Evolutionary conservation across 2,329 filamentous ascomycete species (phyloP).

Genomic region (Colletotrichum sp.): DNA sequence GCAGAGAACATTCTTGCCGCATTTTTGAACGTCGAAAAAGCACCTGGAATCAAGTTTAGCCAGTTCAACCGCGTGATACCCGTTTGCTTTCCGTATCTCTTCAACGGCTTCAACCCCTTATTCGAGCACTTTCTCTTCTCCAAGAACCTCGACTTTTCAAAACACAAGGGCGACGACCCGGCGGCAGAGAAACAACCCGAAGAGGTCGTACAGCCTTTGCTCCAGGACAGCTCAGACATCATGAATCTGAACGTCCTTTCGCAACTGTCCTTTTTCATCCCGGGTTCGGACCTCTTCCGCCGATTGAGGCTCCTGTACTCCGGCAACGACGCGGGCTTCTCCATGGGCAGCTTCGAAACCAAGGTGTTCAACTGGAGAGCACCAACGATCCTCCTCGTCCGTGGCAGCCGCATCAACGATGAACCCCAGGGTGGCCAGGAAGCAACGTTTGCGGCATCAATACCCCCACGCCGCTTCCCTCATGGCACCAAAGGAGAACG

Average conservation of each 20-base stretch:
- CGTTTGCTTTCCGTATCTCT: slow-evolving; percentile 67
- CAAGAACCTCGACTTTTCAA: slow-evolving; percentile 71
- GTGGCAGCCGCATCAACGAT: slow-evolving; percentile 62
- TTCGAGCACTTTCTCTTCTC: slow-evolving; percentile 81
- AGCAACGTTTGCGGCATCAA: slow-evolving; percentile 61
- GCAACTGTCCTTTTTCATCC: slow-evolving; percentile 77
- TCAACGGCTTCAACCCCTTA: slow-evolving; percentile 69
- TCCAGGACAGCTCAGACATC: slow-evolving; percentile 62
- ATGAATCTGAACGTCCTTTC: slow-evolving; percentile 68
- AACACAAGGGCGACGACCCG: slow-evolving; percentile 41
- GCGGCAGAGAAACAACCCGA: slow-evolving; percentile 13
- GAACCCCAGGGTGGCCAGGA: slow-evolving; percentile 55
- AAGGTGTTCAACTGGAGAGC: slow-evolving; percentile 80
- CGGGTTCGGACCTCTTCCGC: slow-evolving; percentile 67
- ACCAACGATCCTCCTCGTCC: slow-evolving; percentile 74
- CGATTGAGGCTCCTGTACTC: slow-evolving; percentile 72
- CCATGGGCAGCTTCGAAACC: slow-evolving; percentile 77
- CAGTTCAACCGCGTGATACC: slow-evolving; percentile 67
- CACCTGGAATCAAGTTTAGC: slow-evolving; percentile 65
- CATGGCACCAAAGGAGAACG: slow-evolving; percentile 53
- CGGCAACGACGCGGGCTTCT: slow-evolving; percentile 74
- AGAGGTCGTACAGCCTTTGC: slow-evolving; percentile 50
- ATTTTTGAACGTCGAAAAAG: slow-evolving; percentile 69
- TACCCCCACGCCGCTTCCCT: slow-evolving; percentile 67
- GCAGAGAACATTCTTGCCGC: slow-evolving; percentile 70